A percentile compares a stretch with the other conserved stretches of the same genome.
Conservation (phyloP, 176 grass and related monocot genomes). For the Puya raimondii region DNA sequence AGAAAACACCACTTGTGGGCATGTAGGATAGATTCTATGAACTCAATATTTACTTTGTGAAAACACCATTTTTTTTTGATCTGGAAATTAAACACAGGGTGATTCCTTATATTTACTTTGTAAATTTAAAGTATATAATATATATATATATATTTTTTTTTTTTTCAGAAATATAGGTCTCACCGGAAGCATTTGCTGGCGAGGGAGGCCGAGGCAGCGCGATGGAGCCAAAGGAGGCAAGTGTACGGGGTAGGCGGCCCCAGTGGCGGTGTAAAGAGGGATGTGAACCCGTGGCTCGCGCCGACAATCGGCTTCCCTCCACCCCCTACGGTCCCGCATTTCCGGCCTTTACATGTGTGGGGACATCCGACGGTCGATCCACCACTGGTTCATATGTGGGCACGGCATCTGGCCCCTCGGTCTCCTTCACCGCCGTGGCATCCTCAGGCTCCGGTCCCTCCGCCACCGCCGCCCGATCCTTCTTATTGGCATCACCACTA, state of each 20-base stretch:
- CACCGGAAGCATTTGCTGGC: conserved; percentile 81
- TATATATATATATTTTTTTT: neutral
- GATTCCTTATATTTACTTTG: neutral
- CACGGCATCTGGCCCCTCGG: conserved; percentile 31
- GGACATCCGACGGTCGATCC: conserved; percentile 47
- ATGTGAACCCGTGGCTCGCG: conserved; percentile 36
- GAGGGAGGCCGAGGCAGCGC: conserved; percentile 66
- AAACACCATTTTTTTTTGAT: too few relatives aligned
- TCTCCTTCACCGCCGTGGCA: conserved; percentile 19
- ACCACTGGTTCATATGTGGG: conserved; percentile 47
- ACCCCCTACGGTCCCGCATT: conserved; percentile 29
- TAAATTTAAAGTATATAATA: neutral
- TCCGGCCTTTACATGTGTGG: conserved; percentile 57
- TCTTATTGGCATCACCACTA: conserved; percentile 73
- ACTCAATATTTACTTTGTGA: too few relatives aligned
- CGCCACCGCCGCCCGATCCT: conserved; percentile 34
- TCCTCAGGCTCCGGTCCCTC: conserved; percentile 13
- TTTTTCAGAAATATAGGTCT: conserved; percentile 80
- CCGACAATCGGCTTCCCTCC: conserved; percentile 66
- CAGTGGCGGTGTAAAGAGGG: conserved; percentile 4
- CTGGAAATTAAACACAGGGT: too few relatives aligned
- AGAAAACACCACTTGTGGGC: too few relatives aligned
- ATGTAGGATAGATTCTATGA: too few relatives aligned
- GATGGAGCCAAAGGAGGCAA: conserved; percentile 57
- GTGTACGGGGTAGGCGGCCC: conserved; percentile 28